Base-by-base conservation (phyloP, 2,329 filamentous ascomycete genomes). In the Alternaria gansuensis region DNA sequence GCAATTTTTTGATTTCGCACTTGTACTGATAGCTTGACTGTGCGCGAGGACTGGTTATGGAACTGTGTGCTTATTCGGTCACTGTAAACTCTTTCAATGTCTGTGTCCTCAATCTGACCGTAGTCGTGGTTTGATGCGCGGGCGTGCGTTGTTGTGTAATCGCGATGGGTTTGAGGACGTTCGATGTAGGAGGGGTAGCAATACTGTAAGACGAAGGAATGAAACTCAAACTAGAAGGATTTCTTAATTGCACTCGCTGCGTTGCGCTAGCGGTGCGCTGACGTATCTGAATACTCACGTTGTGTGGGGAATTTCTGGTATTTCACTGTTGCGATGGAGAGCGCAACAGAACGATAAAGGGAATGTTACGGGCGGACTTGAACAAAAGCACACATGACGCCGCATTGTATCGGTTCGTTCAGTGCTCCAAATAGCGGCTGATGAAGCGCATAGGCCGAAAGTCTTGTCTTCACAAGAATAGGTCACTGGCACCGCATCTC, bases 201-300 rank as follows among this genome's bases (percentile, higher is more conserved):
- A 4, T 1, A 0, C 8, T n/a, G 14, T 8, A 7, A 26, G 24
- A 8, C 17, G 9, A 17, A 17, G 9, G 33, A 50, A 24, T 17
- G 33, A 34, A 26, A 17, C 6, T 14, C 9, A 36, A 36, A 14
- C n/a, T 5, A 13, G 28, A 7, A 9, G 9, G 28, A 17, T 3
- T 3, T 41, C 5, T 14, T 17, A 24, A 13, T 17, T 44, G 17
- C 24, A 44, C 40, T 44, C 40, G 28, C 5, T 23, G 23, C 6
- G 8, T 31, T 8, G 10, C 26, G 36, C 17, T 31, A 24, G 36
- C 31, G 28, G 31, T 40, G 26, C 4, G 13, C 17, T 40, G 48
- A 51, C n/a, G n/a, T 51, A 51, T 21, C 26, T 29, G 48, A n/a
- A 17, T 14, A n/a, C 9, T 40, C 31, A 49, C 48, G 26, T 23